Conservation (phyloP, 441 rosid species). For the Eruca vesicaria region DNA sequence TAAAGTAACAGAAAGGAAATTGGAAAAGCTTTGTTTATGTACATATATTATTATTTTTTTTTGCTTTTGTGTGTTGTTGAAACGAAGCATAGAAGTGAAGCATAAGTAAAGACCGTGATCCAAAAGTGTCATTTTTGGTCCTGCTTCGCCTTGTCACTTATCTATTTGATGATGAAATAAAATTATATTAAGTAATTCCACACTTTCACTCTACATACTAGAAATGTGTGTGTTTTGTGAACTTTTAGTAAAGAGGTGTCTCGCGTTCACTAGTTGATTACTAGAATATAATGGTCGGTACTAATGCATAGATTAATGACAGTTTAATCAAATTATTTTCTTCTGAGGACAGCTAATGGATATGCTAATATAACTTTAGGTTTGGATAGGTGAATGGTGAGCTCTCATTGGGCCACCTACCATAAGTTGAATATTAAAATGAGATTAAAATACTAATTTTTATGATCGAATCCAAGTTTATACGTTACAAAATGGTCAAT, state of each 20-base stretch:
- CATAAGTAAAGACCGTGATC: conserved; percentile 73
- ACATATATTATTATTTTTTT: not conserved
- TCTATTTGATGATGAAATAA: conserved; percentile 23
- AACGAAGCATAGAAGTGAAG: conserved; percentile 78
- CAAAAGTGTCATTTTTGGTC: conserved; percentile 52
- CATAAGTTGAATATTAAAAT: conserved; percentile 14
- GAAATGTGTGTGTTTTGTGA: not conserved
- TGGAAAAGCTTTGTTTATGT: conserved; percentile 1
- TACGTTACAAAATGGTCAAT: conserved; percentile 27
- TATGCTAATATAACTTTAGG: not conserved
- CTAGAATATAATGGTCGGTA: not conserved
- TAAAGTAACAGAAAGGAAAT: conserved; percentile 5
- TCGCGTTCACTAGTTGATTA: conserved; percentile 15
- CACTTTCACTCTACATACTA: not conserved
- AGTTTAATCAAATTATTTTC: not conserved
- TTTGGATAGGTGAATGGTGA: conserved; percentile 32
- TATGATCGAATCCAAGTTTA: conserved; percentile 24
- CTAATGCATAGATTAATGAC: not conserved
- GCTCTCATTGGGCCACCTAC: conserved; percentile 37
- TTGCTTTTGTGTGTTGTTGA: conserved; percentile 39
- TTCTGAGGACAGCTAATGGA: not conserved
- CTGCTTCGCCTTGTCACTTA: conserved; percentile 39
- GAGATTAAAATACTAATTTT: conserved; percentile 9
- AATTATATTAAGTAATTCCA: conserved; percentile 3
- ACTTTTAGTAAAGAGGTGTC: not conserved